phyloP scores from a whole-genome alignment of 208 protist genomes.

The Trypanosoma scelopori region DNA sequence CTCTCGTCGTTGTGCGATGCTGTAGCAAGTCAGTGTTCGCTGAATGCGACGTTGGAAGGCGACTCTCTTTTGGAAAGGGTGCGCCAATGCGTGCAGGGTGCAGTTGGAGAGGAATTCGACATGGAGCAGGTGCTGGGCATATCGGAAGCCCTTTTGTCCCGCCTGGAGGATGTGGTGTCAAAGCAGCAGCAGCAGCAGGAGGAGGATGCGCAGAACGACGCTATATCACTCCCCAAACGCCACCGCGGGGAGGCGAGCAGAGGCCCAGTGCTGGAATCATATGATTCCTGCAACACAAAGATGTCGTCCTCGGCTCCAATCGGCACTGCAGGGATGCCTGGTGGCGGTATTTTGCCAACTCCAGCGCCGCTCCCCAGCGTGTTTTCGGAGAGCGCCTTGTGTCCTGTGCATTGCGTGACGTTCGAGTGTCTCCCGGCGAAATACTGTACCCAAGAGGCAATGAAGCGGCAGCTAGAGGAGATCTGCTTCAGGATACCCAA shows the following conservation, averaged over 20 bases:
- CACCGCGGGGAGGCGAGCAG: not conserved
- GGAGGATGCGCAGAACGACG: not conserved
- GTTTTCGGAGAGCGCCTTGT: constrained; percentile 19
- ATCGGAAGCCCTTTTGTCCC: constrained; percentile 3
- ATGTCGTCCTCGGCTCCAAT: not conserved
- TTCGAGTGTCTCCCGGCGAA: constrained; percentile 17
- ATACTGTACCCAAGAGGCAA: constrained; percentile 14
- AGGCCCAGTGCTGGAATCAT: not conserved
- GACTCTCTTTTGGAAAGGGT: constrained; percentile 8
- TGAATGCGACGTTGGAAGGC: constrained; percentile 1
- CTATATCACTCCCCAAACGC: not conserved
- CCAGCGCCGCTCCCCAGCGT: constrained; percentile 19
- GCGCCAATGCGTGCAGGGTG: constrained; percentile 2
- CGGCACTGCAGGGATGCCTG: not conserved
- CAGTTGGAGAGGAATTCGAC: not conserved
- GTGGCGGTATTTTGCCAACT: constrained; percentile 17
- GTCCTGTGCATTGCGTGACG: constrained; percentile 19
- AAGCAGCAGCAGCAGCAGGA: not conserved
- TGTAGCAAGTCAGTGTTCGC: not conserved
- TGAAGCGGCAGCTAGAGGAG: constrained; percentile 18
- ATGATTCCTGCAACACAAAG: not conserved
- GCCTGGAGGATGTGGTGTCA: constrained; percentile 5
- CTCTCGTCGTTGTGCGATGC: constrained; percentile 10
- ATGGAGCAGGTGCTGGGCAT: not conserved
- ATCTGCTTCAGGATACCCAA: constrained; percentile 27